These are phyloP conservation scores for Leishmania braziliensis DNA, from an alignment of 208 protist species.

Conservation along the genomic window DNA sequence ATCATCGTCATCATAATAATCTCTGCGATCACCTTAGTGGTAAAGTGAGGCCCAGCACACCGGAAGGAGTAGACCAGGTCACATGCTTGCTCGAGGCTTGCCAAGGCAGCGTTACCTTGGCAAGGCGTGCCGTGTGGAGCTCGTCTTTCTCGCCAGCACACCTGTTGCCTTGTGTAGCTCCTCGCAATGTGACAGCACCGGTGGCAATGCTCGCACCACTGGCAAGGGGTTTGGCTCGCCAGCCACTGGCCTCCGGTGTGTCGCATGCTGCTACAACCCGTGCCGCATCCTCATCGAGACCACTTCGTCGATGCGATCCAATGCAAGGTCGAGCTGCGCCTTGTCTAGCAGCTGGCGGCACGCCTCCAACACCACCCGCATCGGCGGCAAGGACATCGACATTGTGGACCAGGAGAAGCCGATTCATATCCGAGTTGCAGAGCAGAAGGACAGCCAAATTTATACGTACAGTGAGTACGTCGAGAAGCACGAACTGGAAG, in stretches of 20 bases:
- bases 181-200: background rate
- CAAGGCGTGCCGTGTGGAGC: background rate
- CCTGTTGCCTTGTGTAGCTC: conserved; percentile 5
- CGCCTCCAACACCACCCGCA: conserved; percentile 43
- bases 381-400: conserved; percentile 72
- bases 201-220: background rate
- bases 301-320: background rate
- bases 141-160: background rate
- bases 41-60: background rate
- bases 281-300: background rate
- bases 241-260: background rate
- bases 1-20: background rate
- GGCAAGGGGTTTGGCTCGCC: background rate
- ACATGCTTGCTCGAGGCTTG: background rate
- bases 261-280: background rate
- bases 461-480: conserved; percentile 85
- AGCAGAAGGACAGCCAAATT: conserved; percentile 76
- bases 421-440: conserved; percentile 71
- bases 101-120: background rate
- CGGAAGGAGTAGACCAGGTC: background rate
- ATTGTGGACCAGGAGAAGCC: conserved; percentile 67
- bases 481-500: conserved; percentile 63
- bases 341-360: conserved; percentile 10
- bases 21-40: background rate
- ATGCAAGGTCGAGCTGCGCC: background rate